A percentile compares a stretch with the other conserved stretches of the same genome.
These are phyloP conservation scores for Xerocomus nothofagi DNA, from an alignment of 1,284 basidiomycete species.

Conservation along the genomic window DNA sequence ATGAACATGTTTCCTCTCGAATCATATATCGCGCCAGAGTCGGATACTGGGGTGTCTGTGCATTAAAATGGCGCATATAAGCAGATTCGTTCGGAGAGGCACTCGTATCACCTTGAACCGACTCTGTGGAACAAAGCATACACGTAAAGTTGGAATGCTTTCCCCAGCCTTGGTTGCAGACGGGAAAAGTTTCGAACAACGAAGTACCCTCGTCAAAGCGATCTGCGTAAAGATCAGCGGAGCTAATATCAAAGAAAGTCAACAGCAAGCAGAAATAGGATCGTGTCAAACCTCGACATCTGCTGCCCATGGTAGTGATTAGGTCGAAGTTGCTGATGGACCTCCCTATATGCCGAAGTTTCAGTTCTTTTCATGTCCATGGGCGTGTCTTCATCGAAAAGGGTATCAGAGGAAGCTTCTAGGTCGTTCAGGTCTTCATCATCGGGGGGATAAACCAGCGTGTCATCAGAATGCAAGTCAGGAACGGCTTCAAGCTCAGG, in stretches of 20 bases:
- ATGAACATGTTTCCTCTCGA: background rate
- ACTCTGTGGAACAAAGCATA: constrained; percentile 19
- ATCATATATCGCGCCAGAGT: background rate
- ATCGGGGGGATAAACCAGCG: constrained; percentile 15
- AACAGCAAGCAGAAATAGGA: constrained; percentile 8
- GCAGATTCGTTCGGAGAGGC: constrained; percentile 3
- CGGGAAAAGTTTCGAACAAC: background rate
- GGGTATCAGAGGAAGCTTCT: constrained; percentile 31
- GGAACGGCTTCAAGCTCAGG: constrained; percentile 3
- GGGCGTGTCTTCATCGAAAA: constrained; percentile 14
- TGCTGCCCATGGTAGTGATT: background rate
- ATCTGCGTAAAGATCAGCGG: background rate
- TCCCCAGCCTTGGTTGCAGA: constrained; percentile 23
- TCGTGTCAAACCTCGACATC: constrained; percentile 20
- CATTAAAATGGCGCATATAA: constrained; percentile 24
- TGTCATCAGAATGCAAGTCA: constrained; percentile 29
- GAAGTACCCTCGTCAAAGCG: background rate
- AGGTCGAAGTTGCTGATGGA: background rate
- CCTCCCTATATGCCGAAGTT: constrained; percentile 21
- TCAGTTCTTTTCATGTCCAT: background rate
- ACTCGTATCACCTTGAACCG: constrained; percentile 25
- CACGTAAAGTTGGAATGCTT: constrained; percentile 17
- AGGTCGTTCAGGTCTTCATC: constrained; percentile 6
- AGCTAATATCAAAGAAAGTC: constrained; percentile 19
- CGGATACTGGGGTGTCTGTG: constrained; percentile 6